Percentiles rank a stretch among this genome's conserved stretches.
phyloP scores from a whole-genome alignment of 352 stramenopile genomes.

The Phytopythium vexans region DNA sequence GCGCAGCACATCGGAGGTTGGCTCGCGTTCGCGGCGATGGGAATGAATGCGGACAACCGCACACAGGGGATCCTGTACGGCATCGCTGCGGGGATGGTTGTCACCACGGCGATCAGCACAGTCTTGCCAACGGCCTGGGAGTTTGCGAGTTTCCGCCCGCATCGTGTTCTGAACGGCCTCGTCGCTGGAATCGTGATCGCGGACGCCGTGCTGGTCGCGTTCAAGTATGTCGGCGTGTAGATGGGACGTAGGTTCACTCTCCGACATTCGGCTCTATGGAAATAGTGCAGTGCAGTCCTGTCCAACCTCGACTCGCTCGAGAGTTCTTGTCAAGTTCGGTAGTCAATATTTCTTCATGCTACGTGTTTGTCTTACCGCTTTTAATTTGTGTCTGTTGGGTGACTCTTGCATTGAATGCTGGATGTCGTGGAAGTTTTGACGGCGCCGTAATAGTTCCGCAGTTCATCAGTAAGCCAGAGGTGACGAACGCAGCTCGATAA shows the following conservation, averaged over 20 bases:
- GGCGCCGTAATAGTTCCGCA: no score
- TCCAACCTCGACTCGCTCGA: no score
- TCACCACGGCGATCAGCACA: conserved; percentile 87
- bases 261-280: no score
- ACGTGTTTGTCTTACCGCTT: no score
- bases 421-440: no score
- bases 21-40: conserved; percentile 60
- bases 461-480: no score
- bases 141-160: conserved; percentile 77
- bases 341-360: no score
- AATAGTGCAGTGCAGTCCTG: no score
- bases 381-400: no score
- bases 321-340: no score
- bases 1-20: conserved; percentile 89
- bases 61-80: conserved; percentile 91
- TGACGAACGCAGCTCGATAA: no score
- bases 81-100: conserved; percentile 93
- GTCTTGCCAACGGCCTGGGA: conserved; percentile 89
- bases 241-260: background rate
- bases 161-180: conserved; percentile 77
- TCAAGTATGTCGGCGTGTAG: conserved; percentile 60
- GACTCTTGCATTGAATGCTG: no score
- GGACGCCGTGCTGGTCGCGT: conserved; percentile 84
- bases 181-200: conserved; percentile 86
- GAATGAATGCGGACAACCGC: conserved; percentile 42